phyloP scores from a whole-genome alignment of 257 asterid genomes.

The Verbascum thapsus region DNA sequence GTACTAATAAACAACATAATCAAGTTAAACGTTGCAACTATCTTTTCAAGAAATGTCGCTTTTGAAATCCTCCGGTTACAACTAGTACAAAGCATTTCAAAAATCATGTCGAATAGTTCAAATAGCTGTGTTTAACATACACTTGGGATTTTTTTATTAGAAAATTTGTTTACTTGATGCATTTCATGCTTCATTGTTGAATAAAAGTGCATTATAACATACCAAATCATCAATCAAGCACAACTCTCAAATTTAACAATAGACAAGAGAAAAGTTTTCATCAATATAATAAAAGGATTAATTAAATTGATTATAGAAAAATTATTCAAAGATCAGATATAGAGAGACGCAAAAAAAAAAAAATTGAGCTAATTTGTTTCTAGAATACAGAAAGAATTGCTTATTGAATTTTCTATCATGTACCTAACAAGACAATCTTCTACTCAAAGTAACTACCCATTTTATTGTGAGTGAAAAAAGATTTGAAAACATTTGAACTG shows the following conservation, averaged over 20 bases:
- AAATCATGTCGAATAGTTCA: neutral
- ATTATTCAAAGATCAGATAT: neutral
- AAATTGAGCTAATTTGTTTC: too few species aligned
- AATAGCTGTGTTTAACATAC: neutral
- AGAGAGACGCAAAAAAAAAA: neutral
- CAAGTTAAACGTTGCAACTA: neutral
- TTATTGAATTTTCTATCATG: neutral
- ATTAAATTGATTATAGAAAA: neutral
- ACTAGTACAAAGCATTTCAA: neutral
- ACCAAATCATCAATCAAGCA: too few species aligned
- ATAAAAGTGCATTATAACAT: too few species aligned
- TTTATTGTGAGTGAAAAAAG: neutral
- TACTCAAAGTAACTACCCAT: neutral
- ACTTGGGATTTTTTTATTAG: neutral
- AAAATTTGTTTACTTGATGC: too few species aligned
- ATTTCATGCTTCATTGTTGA: too few species aligned
- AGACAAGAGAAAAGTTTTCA: neutral
- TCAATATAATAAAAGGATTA: neutral
- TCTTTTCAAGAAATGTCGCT: conserved; percentile 8
- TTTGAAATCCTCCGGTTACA: neutral
- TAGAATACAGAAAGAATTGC: too few species aligned
- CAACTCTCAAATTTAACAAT: too few species aligned
- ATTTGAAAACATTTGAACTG: neutral
- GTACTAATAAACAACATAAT: neutral
- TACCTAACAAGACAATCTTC: neutral